These are phyloP conservation scores for Croton laevigatus DNA, from an alignment of 441 rosid genomes.

Conservation along the genomic window DNA sequence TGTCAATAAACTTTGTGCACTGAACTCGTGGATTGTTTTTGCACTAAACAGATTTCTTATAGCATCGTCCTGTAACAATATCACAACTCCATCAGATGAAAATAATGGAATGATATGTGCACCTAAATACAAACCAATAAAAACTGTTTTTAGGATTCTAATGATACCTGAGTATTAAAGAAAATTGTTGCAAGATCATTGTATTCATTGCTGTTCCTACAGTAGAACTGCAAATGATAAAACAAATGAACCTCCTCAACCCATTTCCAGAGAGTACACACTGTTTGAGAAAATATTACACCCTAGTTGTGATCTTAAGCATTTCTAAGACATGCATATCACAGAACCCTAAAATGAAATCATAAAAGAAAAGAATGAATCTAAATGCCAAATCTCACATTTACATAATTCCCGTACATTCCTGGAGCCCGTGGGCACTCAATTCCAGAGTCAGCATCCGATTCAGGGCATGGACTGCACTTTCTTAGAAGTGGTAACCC, in stretches of 20 bases:
- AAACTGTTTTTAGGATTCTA: conserved; percentile 5
- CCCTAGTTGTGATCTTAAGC: background rate
- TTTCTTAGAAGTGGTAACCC: conserved; percentile 87
- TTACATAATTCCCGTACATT: conserved; percentile 92
- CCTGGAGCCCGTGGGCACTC: conserved; percentile 94
- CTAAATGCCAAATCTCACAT: conserved; percentile 49
- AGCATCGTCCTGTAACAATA: conserved; percentile 83
- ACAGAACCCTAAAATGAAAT: background rate
- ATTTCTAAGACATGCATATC: background rate
- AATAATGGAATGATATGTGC: background rate
- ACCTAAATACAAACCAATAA: conserved; percentile 8
- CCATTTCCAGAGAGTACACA: conserved; percentile 1
- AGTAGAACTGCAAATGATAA: conserved; percentile 63
- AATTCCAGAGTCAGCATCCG: conserved; percentile 70
- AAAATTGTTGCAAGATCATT: conserved; percentile 98
- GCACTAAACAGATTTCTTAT: conserved; percentile 98
- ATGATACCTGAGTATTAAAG: conserved; percentile 91
- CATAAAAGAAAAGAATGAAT: background rate
- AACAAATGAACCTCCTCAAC: conserved; percentile 13
- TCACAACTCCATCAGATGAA: conserved; percentile 13
- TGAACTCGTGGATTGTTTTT: conserved; percentile 91
- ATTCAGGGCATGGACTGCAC: conserved; percentile 90
- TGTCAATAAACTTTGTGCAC: conserved; percentile 90
- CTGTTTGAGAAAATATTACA: background rate
- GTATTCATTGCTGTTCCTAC: conserved; percentile 76